A percentile compares a stretch with the other conserved stretches of the same genome.
phyloP scores from a whole-genome alignment of 2,329 filamentous ascomycete genomes.

The Parastagonospora avenae region DNA sequence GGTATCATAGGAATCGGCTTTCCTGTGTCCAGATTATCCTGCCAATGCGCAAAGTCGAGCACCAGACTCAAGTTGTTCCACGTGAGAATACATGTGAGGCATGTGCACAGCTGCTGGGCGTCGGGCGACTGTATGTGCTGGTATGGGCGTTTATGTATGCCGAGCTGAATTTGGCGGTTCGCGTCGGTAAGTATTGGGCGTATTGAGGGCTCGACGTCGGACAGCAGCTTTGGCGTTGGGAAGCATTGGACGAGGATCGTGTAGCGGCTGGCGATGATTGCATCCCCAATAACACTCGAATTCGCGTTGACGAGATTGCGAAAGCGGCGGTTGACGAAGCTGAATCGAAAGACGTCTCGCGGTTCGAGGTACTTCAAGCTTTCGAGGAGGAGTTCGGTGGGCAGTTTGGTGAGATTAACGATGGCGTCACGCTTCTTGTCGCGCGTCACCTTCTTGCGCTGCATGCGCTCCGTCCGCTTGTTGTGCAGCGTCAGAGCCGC shows the following conservation, averaged over 20 bases:
- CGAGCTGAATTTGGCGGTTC: conserved; percentile 51
- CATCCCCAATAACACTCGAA: conserved; percentile 50
- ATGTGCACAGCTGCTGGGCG: conserved; percentile 59
- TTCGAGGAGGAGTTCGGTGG: conserved; percentile 58
- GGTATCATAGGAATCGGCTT: conserved; percentile 60
- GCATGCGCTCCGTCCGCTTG: conserved; percentile 59
- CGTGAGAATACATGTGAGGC: conserved; percentile 60
- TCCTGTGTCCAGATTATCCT: conserved; percentile 56
- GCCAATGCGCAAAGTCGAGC: conserved; percentile 64
- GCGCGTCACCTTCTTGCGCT: conserved; percentile 46
- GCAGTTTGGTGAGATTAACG: conserved; percentile 53
- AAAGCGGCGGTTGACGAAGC: conserved; percentile 51
- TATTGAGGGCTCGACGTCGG: conserved; percentile 45
- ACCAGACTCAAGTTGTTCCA: conserved; percentile 63
- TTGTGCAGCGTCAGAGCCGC: conserved; percentile 55
- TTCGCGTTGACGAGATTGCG: conserved; percentile 53
- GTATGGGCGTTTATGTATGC: conserved; percentile 57
- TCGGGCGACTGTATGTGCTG: conserved; percentile 59
- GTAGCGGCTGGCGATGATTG: conserved; percentile 57
- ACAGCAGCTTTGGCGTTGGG: conserved; percentile 54
- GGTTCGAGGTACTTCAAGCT: conserved; percentile 56
- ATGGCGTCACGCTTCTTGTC: conserved; percentile 37
- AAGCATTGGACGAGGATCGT: conserved; percentile 58
- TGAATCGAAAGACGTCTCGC: conserved; percentile 57
- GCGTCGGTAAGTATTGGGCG: conserved; percentile 48